Base-by-base conservation (phyloP, 1,139 yeast genomes). In the Scheffersomyces titani region DNA sequence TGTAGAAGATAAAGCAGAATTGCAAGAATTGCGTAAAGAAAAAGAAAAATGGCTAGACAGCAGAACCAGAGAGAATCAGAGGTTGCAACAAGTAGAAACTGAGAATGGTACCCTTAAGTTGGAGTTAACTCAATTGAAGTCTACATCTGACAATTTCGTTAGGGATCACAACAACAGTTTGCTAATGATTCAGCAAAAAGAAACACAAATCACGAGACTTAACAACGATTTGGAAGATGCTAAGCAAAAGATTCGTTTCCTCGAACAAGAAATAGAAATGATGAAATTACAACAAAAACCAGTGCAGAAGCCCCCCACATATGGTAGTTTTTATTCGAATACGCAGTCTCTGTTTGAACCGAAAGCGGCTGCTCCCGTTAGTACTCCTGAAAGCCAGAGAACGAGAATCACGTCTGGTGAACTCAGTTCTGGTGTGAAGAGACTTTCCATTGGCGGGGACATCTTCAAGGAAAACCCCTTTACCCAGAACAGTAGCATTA, bases 141-240 rank as follows among this genome's bases (percentile, higher is more conserved):
- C 58, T 1, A 60, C 64, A 67, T 67, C 71, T 52, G 87, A 73
- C 62, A 75, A 70, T 60, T 67, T 73, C 44, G 73, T 76, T 56
- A 84, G 79, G 55, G 88, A 84, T 55, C 80, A 80, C 52, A 84
- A 88, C 2, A 78, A 77, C 52, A 80, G 82, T 53, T 74, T 77
- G 47, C 75, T 87, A 61, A 77, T 81, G 58, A 70, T 84, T 36
- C 87, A 88, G 67, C 86, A 89, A 51, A 86, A 85, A 61, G 94
- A 89, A 54, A 84, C 89, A 0, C 92, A 87, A 65, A 72, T 89
- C 5, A 76, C 81, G 47, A 73, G 93, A 51, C 75, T 85, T 19
- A 81, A 77, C 54, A 82, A 86, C 52, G 94, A 89, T 62, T 70
- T 86, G 52, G 92, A 87, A 52, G 80, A 78, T 54, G 75, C 85